Conservation (phyloP, 164 flowering plant genomes). For the Dillenia turbinata region DNA sequence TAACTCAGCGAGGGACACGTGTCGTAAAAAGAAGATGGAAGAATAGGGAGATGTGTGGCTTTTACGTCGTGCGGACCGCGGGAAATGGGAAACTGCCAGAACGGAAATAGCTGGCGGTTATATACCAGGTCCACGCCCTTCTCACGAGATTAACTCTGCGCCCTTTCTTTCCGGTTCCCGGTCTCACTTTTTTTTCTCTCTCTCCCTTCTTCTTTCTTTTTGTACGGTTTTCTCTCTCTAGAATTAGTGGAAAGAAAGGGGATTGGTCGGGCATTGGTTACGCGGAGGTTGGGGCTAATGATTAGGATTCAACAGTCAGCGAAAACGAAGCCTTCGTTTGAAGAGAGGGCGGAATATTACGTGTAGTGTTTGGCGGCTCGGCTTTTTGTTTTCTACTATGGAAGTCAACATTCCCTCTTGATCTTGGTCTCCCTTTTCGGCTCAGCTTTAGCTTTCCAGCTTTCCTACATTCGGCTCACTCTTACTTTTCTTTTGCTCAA, state of each 20-base stretch:
- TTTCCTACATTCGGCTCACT: neutral
- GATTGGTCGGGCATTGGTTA: slow-evolving; percentile 10
- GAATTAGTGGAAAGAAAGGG: too few species aligned
- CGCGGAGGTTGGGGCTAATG: slow-evolving; percentile 51
- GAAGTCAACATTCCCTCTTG: slow-evolving; percentile 1
- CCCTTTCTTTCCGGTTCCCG: neutral
- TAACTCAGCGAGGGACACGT: too few species aligned
- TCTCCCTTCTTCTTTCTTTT: slow-evolving; percentile 9
- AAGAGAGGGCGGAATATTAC: neutral
- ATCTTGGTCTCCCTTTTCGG: neutral
- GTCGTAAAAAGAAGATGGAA: too few species aligned
- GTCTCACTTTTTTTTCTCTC: slow-evolving; percentile 6
- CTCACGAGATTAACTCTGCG: slow-evolving; percentile 9
- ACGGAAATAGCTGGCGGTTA: slow-evolving; percentile 43
- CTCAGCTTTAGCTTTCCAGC: slow-evolving; percentile 4
- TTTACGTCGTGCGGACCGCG: slow-evolving; percentile 16
- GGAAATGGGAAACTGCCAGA: slow-evolving; percentile 22
- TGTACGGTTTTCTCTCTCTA: slow-evolving; percentile 6
- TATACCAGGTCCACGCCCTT: slow-evolving; percentile 30
- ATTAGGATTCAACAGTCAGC: slow-evolving; percentile 37
- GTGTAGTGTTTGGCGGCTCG: slow-evolving; percentile 28
- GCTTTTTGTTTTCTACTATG: neutral
- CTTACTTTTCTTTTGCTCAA: neutral
- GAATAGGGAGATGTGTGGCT: too few species aligned
- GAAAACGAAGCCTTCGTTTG: slow-evolving; percentile 25